phyloP scores from a whole-genome alignment of 164 flowering plant species.

The Vitis cinerea region DNA sequence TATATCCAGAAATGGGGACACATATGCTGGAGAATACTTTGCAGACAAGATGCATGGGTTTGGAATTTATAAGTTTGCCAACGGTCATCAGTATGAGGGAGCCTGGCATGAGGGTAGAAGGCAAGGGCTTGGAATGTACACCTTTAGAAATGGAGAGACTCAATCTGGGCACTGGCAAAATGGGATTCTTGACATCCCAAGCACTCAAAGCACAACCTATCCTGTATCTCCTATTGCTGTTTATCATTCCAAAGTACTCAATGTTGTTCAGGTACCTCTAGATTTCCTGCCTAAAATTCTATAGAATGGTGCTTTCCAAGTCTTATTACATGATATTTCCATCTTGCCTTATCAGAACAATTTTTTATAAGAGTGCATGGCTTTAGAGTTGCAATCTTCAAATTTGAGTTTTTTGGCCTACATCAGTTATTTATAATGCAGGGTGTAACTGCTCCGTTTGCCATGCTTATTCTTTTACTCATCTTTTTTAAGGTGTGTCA shows the following conservation, averaged over 20 bases:
- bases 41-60: slow-evolving; percentile 65
- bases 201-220: slow-evolving; percentile 38
- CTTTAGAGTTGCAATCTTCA: too few relatives aligned
- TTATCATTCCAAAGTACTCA: slow-evolving; percentile 49
- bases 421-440: too few relatives aligned
- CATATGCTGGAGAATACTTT: slow-evolving; percentile 58
- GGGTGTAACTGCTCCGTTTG: too few relatives aligned
- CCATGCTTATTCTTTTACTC: too few relatives aligned
- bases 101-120: slow-evolving; percentile 63
- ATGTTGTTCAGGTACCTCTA: slow-evolving; percentile 45
- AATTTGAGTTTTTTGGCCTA: too few relatives aligned
- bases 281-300: not conserved
- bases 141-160: slow-evolving; percentile 55
- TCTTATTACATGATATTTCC: too few relatives aligned
- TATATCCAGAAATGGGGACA: slow-evolving; percentile 48
- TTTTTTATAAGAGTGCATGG: too few relatives aligned
- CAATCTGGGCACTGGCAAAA: slow-evolving; percentile 63
- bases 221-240: slow-evolving; percentile 48
- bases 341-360: too few relatives aligned
- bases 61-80: slow-evolving; percentile 49
- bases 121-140: slow-evolving; percentile 62
- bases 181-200: slow-evolving; percentile 47
- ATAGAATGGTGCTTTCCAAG: too few relatives aligned
- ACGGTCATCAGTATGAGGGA: slow-evolving; percentile 55
- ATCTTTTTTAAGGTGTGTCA: too few relatives aligned